These are phyloP conservation scores for Thelonectria rubi DNA, from an alignment of 2,329 filamentous ascomycete species.

Conservation along the genomic window DNA sequence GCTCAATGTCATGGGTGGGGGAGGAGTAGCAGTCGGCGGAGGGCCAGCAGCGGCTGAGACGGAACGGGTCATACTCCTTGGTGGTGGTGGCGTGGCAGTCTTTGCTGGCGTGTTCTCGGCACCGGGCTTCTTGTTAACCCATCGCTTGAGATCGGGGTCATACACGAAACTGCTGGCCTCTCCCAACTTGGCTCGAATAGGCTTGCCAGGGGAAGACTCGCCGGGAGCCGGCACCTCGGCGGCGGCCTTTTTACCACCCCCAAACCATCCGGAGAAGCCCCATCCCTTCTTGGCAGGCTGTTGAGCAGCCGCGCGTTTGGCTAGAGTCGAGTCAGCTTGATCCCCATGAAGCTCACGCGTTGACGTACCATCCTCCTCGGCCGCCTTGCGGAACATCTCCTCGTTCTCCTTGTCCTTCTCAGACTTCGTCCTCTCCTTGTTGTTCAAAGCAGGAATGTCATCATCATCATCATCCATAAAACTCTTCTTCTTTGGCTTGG, in stretches of 20 bases:
- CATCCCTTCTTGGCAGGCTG: conserved; percentile 71
- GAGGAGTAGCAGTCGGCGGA: conserved; percentile 49
- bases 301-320: conserved; percentile 66
- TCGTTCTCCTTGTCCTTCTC: conserved; percentile 82
- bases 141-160: conserved; percentile 94
- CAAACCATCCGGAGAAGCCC: conserved; percentile 88
- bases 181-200: conserved; percentile 93
- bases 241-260: conserved; percentile 69
- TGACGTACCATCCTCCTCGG: conserved; percentile 74
- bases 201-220: conserved; percentile 62
- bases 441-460: conserved; percentile 62
- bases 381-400: conserved; percentile 85
- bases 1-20: conserved; percentile 42
- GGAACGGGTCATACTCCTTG: conserved; percentile 67
- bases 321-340: conserved; percentile 49
- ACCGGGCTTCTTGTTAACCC: conserved; percentile 94
- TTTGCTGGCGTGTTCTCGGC: conserved; percentile 68
- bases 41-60: conserved; percentile 63
- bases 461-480: conserved; percentile 87
- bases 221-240: conserved; percentile 41
- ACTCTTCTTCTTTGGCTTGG: conserved; percentile 76
- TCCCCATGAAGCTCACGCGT: not conserved
- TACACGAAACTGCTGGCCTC: conserved; percentile 94
- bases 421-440: conserved; percentile 68
- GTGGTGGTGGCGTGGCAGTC: conserved; percentile 80